These are phyloP conservation scores for Cylindrodendrum hubeiense DNA, from an alignment of 2,329 filamentous ascomycete species.

Conservation along the genomic window DNA sequence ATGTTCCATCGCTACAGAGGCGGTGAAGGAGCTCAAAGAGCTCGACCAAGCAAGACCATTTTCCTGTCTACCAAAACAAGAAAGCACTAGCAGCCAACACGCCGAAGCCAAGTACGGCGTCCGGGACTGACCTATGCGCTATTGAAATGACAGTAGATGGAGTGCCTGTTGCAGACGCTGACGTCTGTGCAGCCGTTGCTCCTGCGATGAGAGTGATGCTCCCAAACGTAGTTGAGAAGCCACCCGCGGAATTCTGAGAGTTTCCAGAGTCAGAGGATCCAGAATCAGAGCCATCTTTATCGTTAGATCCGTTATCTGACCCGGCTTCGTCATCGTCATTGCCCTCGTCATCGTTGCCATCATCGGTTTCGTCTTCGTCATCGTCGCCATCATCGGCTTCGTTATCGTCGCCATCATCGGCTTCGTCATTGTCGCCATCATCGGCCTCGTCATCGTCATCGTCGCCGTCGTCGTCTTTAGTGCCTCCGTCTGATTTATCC, in stretches of 20 bases:
- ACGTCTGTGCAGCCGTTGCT: neutral
- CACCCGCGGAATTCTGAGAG: neutral
- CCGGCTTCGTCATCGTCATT: neutral
- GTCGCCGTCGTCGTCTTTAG: neutral
- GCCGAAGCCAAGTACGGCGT: neutral
- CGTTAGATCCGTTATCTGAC: neutral
- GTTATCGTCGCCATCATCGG: neutral
- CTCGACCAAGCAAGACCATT: neutral
- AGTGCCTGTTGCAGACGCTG: neutral
- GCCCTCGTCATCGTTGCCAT: neutral
- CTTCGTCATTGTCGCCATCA: neutral
- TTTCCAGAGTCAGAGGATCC: conserved; percentile 21
- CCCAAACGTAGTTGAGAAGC: neutral
- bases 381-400: neutral
- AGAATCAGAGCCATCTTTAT: conserved; percentile 29
- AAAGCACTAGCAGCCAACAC: neutral
- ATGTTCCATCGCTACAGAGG: neutral
- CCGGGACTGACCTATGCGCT: neutral
- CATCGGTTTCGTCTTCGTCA: neutral
- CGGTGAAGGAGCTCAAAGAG: neutral
- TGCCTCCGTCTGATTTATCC: neutral
- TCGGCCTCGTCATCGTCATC: neutral
- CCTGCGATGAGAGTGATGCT: neutral
- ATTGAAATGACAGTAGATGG: neutral
- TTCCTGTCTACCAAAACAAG: neutral